Conservation (phyloP, 768 basidiomycete species). For the Russula foetens region DNA sequence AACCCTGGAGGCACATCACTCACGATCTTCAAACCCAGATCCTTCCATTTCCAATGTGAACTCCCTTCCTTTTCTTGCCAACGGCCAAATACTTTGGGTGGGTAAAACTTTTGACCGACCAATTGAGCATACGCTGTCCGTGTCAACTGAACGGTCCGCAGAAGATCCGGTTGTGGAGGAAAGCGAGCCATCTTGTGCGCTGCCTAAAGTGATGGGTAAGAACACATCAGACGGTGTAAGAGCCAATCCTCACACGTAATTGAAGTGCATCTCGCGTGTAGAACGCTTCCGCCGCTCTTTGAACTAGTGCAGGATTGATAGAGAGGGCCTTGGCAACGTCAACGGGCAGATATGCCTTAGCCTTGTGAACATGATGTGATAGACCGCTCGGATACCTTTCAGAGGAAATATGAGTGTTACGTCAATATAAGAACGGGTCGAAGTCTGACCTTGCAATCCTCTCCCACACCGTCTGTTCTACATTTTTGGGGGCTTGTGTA, state of each 20-base stretch:
- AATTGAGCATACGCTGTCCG: constrained; percentile 93
- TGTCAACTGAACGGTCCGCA: constrained; percentile 68
- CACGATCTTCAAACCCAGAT: constrained; percentile 91
- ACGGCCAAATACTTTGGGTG: constrained; percentile 81
- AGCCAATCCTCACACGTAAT: constrained; percentile 53
- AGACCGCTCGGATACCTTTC: constrained; percentile 63
- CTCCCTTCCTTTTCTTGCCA: constrained; percentile 57
- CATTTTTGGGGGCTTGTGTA: constrained; percentile 50
- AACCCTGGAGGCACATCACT: constrained; percentile 17
- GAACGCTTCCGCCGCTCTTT: constrained; percentile 85
- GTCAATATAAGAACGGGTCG: background rate
- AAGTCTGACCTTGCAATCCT: constrained; percentile 52
- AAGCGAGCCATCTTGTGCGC: constrained; percentile 89
- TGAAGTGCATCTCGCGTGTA: constrained; percentile 93
- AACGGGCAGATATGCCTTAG: constrained; percentile 71
- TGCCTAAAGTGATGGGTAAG: constrained; percentile 38
- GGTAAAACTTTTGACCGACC: constrained; percentile 83
- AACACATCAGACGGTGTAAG: background rate
- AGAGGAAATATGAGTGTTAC: background rate
- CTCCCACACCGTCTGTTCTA: constrained; percentile 63
- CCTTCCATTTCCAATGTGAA: constrained; percentile 67
- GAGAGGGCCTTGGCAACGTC: constrained; percentile 72
- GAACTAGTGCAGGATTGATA: constrained; percentile 58
- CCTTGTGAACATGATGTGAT: constrained; percentile 60
- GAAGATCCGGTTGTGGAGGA: constrained; percentile 57